Conservation (phyloP, 495 filamentous ascomycete species). For the Podospora anserina region DNA sequence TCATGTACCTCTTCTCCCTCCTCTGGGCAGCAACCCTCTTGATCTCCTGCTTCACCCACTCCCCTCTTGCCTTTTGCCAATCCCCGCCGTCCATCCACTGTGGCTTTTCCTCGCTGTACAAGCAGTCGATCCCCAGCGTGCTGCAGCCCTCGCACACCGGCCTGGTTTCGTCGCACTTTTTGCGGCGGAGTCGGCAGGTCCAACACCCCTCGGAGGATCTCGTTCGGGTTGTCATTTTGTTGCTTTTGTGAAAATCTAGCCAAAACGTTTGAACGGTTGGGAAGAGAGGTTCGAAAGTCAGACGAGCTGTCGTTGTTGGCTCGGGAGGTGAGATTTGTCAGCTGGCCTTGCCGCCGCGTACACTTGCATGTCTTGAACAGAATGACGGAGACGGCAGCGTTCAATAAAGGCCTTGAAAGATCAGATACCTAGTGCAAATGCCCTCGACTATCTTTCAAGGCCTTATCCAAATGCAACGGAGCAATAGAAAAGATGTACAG, state of each 20-base stretch:
- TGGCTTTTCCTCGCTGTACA: constrained; percentile 49
- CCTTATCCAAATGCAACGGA: no score
- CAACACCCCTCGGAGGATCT: constrained; percentile 51
- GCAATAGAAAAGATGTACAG: no score
- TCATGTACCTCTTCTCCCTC: constrained; percentile 34
- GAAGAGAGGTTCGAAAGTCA: no score
- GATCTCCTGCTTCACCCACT: constrained; percentile 49
- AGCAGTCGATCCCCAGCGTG: constrained; percentile 48
- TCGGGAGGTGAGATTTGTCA: background rate
- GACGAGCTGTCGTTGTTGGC: no score
- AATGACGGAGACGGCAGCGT: no score
- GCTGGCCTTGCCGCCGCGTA: background rate
- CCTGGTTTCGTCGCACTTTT: constrained; percentile 52
- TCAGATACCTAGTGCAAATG: no score
- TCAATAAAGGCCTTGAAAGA: no score
- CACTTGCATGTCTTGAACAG: no score
- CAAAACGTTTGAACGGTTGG: no score
- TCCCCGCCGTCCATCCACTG: constrained; percentile 55
- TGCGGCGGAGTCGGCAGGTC: constrained; percentile 56
- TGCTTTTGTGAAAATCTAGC: no score
- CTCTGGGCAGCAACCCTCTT: constrained; percentile 46
- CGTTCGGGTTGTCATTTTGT: constrained; percentile 25
- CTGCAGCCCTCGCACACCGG: constrained; percentile 48
- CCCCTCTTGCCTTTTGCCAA: constrained; percentile 48
- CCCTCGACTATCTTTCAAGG: no score